Conservation (phyloP, 257 asterid species). For the Ocimum tenuiflorum region DNA sequence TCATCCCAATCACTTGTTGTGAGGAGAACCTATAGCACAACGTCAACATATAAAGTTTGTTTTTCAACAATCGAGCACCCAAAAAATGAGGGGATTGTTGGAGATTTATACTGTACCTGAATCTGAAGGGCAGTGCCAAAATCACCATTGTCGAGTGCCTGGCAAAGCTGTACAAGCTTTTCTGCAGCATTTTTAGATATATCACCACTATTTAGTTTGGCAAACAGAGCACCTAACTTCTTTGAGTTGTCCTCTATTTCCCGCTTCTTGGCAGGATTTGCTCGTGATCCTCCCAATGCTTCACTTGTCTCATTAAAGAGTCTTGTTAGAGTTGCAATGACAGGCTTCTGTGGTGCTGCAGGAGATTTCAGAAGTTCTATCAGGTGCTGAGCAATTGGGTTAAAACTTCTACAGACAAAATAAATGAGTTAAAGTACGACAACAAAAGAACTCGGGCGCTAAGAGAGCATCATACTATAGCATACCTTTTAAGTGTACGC, state of each 20-base stretch:
- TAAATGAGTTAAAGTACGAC: too few relatives aligned
- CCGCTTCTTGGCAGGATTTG: conserved; percentile 84
- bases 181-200: conserved; percentile 87
- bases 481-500: not conserved
- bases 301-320: conserved; percentile 85
- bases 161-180: conserved; percentile 86
- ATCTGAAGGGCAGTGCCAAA: conserved; percentile 72
- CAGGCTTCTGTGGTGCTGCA: conserved; percentile 88
- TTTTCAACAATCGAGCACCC: not conserved
- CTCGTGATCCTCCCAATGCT: conserved; percentile 83
- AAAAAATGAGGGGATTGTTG: too few relatives aligned
- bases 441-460: too few relatives aligned
- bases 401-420: too few relatives aligned
- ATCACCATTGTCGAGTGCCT: conserved; percentile 80
- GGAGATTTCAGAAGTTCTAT: not conserved
- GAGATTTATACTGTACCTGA: conserved; percentile 46
- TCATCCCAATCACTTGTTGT: conserved; percentile 98
- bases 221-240: conserved; percentile 78
- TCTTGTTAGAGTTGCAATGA: conserved; percentile 71
- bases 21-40: conserved; percentile 54
- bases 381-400: too few relatives aligned
- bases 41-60: not conserved
- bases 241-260: conserved; percentile 93
- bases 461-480: too few relatives aligned
- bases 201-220: conserved; percentile 74